Conservation (phyloP, 495 filamentous ascomycete genomes). For the Filosporella fistucella region DNA sequence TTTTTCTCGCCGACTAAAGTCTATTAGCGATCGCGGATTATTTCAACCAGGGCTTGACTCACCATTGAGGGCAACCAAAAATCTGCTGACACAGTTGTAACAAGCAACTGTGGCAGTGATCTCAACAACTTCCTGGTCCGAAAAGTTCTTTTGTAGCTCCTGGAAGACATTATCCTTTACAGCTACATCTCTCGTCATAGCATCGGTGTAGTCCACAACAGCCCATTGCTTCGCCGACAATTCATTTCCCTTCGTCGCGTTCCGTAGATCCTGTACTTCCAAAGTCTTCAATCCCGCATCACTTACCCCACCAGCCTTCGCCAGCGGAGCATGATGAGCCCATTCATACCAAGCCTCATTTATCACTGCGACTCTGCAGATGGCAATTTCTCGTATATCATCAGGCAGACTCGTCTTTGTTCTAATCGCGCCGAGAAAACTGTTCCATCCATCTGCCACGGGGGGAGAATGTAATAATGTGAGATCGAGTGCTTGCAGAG, state of each 20-base stretch:
- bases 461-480: constrained; percentile 69
- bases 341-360: constrained; percentile 78
- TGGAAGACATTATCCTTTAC: constrained; percentile 63
- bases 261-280: constrained; percentile 3
- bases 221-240: constrained; percentile 57
- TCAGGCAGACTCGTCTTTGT: constrained; percentile 56
- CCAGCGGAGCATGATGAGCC: constrained; percentile 68
- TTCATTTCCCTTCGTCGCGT: neutral
- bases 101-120: constrained; percentile 72
- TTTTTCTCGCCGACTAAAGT: constrained; percentile 10
- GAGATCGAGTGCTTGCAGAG: constrained; percentile 66
- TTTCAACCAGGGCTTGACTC: constrained; percentile 28
- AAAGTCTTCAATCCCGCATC: constrained; percentile 22
- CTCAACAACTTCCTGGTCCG: constrained; percentile 69
- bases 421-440: constrained; percentile 71
- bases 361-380: constrained; percentile 68
- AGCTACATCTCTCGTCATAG: constrained; percentile 63
- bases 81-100: constrained; percentile 85
- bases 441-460: constrained; percentile 76
- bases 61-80: constrained; percentile 80
- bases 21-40: no score
- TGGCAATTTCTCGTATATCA: constrained; percentile 64
- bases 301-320: constrained; percentile 27
- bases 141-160: constrained; percentile 51
- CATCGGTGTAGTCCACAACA: constrained; percentile 66